Evolutionary conservation across 1,139 yeast genomes (phyloP).

Genomic region (Candida pseudoviswanathii): DNA sequence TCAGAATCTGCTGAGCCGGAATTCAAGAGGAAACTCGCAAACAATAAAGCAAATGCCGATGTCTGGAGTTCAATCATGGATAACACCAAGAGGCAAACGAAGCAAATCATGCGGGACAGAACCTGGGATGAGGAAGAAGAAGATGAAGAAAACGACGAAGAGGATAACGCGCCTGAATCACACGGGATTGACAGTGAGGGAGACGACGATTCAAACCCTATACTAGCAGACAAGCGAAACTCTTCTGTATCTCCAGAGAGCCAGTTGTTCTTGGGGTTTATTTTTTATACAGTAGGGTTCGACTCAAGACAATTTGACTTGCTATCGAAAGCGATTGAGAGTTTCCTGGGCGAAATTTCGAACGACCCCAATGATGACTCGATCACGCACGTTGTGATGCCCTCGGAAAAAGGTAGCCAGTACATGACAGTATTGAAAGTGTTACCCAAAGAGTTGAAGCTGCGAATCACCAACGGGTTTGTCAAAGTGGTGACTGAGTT

Average conservation of each 20-base stretch:
- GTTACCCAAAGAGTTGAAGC: constrained; percentile 25
- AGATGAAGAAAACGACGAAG: constrained; percentile 13
- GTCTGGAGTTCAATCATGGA: constrained; percentile 58
- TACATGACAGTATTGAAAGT: constrained; percentile 26
- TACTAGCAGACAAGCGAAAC: not conserved
- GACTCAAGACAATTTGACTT: constrained; percentile 31
- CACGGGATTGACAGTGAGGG: not conserved
- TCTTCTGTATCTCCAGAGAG: constrained; percentile 7
- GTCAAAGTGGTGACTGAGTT: constrained; percentile 68
- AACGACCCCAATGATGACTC: constrained; percentile 22
- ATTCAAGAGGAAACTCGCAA: constrained; percentile 17
- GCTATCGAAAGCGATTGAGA: constrained; percentile 37
- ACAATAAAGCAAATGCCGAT: constrained; percentile 23
- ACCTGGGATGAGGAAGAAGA: constrained; percentile 34
- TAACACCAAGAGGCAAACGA: constrained; percentile 22
- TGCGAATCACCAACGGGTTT: constrained; percentile 25
- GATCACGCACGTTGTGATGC: constrained; percentile 44
- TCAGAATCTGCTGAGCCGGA: constrained; percentile 15
- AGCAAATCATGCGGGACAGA: constrained; percentile 22
- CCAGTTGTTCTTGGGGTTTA: constrained; percentile 35
- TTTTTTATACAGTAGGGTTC: constrained; percentile 44
- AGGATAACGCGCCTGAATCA: not conserved
- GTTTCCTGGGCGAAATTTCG: constrained; percentile 45
- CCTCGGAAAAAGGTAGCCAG: constrained; percentile 37
- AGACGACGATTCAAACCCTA: not conserved